Conservation (phyloP, 106 monocot species). For the Dioscorea zingiberensis region DNA sequence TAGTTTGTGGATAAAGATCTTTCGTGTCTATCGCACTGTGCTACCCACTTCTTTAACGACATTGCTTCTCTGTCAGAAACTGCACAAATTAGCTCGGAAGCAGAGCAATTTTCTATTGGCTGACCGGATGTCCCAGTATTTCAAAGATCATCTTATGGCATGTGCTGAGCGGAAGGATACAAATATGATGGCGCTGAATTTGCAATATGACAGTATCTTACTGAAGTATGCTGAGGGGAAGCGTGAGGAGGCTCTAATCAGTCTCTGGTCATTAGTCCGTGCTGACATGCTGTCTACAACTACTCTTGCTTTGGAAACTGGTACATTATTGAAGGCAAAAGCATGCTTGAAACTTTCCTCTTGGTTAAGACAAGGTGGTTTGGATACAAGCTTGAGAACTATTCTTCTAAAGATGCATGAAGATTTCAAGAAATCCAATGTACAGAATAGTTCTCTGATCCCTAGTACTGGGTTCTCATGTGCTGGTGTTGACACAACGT, state of each 20-base stretch:
- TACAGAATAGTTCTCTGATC: constrained; percentile 16
- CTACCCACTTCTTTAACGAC: constrained; percentile 59
- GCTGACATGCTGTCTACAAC: constrained; percentile 30
- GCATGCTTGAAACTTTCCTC: constrained; percentile 82
- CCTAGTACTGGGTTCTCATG: neutral
- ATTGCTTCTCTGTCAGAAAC: constrained; percentile 52
- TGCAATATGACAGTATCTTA: constrained; percentile 68
- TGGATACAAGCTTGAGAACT: constrained; percentile 30
- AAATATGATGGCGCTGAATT: constrained; percentile 37
- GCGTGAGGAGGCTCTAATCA: constrained; percentile 59
- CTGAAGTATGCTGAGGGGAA: constrained; percentile 70
- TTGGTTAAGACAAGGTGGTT: constrained; percentile 57
- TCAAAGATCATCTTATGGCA: constrained; percentile 37
- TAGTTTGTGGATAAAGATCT: constrained; percentile 81
- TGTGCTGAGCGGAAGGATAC: constrained; percentile 21
- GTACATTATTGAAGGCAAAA: constrained; percentile 57
- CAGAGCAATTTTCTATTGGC: constrained; percentile 88
- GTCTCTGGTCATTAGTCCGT: constrained; percentile 64
- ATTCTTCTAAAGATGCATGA: constrained; percentile 49
- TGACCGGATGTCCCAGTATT: constrained; percentile 54
- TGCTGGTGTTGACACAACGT: constrained; percentile 9
- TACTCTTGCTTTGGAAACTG: constrained; percentile 17
- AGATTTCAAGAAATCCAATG: constrained; percentile 33
- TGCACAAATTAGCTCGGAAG: constrained; percentile 74
- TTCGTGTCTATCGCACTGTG: constrained; percentile 60